Percentiles rank a stretch among this genome's conserved stretches.
Conservation (phyloP, 495 filamentous ascomycete species). For the Penicillium verhagenii region DNA sequence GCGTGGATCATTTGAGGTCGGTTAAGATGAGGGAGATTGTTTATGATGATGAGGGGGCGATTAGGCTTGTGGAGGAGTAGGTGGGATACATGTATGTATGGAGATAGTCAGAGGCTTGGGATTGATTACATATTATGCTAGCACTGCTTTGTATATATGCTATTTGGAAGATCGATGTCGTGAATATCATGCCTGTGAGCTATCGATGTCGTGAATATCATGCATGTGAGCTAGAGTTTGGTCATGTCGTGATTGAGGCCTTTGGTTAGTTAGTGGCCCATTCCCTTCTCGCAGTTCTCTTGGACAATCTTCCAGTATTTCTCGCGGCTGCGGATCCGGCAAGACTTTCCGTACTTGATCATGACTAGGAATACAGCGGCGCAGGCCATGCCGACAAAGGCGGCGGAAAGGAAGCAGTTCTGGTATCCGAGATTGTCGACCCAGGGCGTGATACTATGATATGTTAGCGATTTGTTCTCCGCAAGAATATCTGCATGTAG, state of each 20-base stretch:
- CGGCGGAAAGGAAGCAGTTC: conserved; percentile 62
- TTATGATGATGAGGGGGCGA: conserved; percentile 63
- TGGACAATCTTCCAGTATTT: conserved; percentile 43
- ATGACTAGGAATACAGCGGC: conserved; percentile 54
- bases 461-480: neutral
- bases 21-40: conserved; percentile 73
- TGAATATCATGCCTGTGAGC: too few species aligned
- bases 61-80: too few species aligned
- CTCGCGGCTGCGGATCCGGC: conserved; percentile 37
- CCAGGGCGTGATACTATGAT: conserved; percentile 61
- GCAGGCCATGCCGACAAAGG: conserved; percentile 57
- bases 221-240: too few species aligned
- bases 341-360: conserved; percentile 53
- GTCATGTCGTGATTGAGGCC: too few species aligned
- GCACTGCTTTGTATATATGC: too few species aligned
- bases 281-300: conserved; percentile 40
- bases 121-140: neutral
- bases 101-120: too few species aligned
- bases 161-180: neutral
- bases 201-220: too few species aligned
- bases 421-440: conserved; percentile 58
- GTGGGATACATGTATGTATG: too few species aligned
- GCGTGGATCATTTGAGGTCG: conserved; percentile 63
- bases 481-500: neutral
- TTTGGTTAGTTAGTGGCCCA: conserved; percentile 36